Conservation (phyloP, 2,329 filamentous ascomycete species). For the Cryphonectria japonica region DNA sequence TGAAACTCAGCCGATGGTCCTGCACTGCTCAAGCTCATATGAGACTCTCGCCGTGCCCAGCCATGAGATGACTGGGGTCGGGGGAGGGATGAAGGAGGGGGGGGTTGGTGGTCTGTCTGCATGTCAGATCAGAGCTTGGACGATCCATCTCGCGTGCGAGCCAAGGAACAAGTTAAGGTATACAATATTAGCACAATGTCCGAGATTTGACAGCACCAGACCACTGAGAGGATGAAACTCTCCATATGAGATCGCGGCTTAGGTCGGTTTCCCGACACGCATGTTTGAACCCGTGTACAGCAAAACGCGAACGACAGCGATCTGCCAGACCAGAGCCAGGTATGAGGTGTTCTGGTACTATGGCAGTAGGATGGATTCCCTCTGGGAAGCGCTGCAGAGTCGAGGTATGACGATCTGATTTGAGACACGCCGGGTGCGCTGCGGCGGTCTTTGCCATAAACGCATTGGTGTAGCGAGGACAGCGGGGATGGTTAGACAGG, state of each 20-base stretch:
- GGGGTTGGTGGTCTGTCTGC: not conserved
- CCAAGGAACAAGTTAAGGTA: not conserved
- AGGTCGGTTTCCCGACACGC: not conserved
- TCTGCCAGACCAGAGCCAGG: not conserved
- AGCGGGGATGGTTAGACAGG: conserved; percentile 3
- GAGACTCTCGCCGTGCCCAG: not conserved
- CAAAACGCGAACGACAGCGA: not conserved
- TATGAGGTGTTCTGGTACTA: not conserved
- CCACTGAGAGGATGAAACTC: not conserved
- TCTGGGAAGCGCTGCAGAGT: not conserved
- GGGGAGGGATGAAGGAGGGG: not conserved
- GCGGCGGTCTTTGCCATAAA: not conserved
- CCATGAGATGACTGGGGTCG: not conserved
- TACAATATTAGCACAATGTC: not conserved
- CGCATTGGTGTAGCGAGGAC: conserved; percentile 2
- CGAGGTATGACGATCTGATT: not conserved
- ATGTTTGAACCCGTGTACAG: not conserved
- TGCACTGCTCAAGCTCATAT: not conserved
- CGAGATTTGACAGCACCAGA: not conserved
- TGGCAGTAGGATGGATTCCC: not conserved
- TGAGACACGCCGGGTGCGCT: not conserved
- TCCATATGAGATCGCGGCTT: not conserved
- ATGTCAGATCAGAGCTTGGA: conserved; percentile 1
- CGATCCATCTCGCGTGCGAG: not conserved
- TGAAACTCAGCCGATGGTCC: not conserved